Conservation (phyloP, 306 rosid genomes). For the Arachis stenosperma region DNA sequence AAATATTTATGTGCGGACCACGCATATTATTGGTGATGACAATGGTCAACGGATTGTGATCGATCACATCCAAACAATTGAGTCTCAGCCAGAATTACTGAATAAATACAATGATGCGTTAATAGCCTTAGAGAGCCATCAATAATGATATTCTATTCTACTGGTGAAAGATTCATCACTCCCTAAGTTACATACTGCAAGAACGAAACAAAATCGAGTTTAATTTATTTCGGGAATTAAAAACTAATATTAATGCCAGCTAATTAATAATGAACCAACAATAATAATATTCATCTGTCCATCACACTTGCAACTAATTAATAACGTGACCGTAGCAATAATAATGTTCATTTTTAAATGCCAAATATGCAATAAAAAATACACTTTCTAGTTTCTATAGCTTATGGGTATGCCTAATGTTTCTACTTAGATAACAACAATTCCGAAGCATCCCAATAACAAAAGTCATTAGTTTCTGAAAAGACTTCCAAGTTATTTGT, state of each 20-base stretch:
- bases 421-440: not conserved
- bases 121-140: slow-evolving; percentile 20
- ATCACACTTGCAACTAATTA: too few species aligned
- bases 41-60: not conserved
- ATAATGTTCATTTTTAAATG: too few species aligned
- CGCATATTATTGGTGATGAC: not conserved
- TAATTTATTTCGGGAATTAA: too few species aligned
- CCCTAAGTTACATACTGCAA: not conserved
- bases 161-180: slow-evolving; percentile 11
- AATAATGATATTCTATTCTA: slow-evolving; percentile 12
- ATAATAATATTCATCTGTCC: too few species aligned
- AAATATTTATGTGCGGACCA: slow-evolving; percentile 17
- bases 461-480: not conserved
- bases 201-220: too few species aligned
- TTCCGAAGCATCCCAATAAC: not conserved
- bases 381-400: too few species aligned
- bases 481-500: too few species aligned
- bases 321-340: too few species aligned
- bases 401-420: not conserved
- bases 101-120: slow-evolving; percentile 11
- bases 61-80: slow-evolving; percentile 31
- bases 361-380: too few species aligned
- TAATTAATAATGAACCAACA: too few species aligned
- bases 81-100: not conserved
- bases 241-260: too few species aligned